These are phyloP conservation scores for Vitis cinerea DNA, from an alignment of 164 flowering plant species.

Conservation along the genomic window DNA sequence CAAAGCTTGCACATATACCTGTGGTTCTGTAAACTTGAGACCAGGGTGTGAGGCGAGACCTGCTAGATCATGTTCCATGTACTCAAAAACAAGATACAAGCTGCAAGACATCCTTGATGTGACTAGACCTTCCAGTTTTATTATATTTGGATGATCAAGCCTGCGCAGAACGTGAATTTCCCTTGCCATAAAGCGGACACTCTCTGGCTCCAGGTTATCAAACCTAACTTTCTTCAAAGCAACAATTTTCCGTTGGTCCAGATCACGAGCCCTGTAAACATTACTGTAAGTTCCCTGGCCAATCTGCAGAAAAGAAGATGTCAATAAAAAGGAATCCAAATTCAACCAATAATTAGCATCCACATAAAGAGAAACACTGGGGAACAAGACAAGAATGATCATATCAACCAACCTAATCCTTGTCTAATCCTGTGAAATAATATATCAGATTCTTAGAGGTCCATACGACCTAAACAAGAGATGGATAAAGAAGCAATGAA, in stretches of 20 bases:
- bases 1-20: constrained; percentile 42
- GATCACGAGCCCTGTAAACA: constrained; percentile 91
- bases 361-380: constrained; percentile 1
- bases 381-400: neutral
- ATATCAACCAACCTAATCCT: neutral
- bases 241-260: constrained; percentile 82
- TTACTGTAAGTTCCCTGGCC: constrained; percentile 97
- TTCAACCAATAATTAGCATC: neutral
- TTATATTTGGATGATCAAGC: constrained; percentile 92
- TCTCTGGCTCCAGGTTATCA: constrained; percentile 90
- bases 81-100: constrained; percentile 91
- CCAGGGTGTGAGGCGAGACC: constrained; percentile 84
- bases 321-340: constrained; percentile 9
- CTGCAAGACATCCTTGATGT: constrained; percentile 91
- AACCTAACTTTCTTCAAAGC: constrained; percentile 95
- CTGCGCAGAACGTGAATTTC: constrained; percentile 85
- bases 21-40: constrained; percentile 80
- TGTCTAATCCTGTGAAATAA: neutral
- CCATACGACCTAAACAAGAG: neutral
- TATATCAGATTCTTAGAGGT: neutral
- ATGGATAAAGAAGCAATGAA: neutral
- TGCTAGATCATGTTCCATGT: constrained; percentile 95
- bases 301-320: constrained; percentile 53
- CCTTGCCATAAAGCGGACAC: constrained; percentile 97
- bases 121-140: constrained; percentile 86